Conservation (phyloP, 202 grass and related monocot genomes). For the Zoysia matrella region DNA sequence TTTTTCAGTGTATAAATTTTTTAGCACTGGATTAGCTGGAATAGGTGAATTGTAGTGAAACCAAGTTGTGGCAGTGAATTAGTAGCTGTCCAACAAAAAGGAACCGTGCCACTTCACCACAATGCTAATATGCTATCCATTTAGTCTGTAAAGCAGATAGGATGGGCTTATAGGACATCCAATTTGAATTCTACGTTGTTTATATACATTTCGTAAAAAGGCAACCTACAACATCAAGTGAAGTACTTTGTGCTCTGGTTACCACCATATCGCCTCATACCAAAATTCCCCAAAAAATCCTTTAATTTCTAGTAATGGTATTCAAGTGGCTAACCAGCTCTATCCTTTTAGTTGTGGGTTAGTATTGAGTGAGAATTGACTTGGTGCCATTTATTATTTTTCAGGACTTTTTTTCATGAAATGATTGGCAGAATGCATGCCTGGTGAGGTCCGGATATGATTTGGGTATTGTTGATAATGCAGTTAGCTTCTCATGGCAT, state of each 20-base stretch:
- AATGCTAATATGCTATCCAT: background rate
- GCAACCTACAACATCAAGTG: background rate
- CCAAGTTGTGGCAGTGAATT: background rate
- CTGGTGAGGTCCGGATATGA: constrained; percentile 59
- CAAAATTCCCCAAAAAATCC: background rate
- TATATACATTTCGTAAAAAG: background rate
- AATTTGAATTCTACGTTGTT: background rate
- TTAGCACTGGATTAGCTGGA: background rate
- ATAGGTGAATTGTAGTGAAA: background rate
- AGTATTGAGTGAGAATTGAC: constrained; percentile 1
- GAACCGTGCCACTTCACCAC: background rate
- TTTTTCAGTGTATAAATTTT: background rate
- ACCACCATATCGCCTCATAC: background rate
- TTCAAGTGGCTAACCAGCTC: background rate
- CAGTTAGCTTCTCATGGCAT: constrained; percentile 65
- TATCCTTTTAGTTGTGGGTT: background rate
- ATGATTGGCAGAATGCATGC: constrained; percentile 32
- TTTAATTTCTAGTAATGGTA: background rate
- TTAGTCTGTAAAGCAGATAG: background rate
- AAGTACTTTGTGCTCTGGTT: background rate
- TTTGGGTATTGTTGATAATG: constrained; percentile 66
- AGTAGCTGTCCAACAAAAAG: background rate
- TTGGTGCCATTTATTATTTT: constrained; percentile 11
- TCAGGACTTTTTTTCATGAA: constrained; percentile 50
- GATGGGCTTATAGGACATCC: background rate